Conservation (phyloP, 768 basidiomycete species). For the Mycena galericulata region DNA sequence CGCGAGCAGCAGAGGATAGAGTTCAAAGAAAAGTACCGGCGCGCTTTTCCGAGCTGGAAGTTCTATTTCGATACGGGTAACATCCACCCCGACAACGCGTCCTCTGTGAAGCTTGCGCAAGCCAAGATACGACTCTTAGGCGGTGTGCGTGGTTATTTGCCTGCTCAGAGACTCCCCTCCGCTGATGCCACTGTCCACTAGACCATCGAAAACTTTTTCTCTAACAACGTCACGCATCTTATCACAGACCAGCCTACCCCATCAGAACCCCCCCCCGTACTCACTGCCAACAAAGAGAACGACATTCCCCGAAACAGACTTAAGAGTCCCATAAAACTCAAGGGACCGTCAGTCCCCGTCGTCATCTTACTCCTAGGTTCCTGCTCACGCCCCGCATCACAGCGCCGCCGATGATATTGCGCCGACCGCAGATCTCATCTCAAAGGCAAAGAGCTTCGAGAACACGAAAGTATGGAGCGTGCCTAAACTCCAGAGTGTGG, state of each 20-base stretch:
- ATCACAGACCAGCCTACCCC: constrained; percentile 71
- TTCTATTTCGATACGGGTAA: constrained; percentile 85
- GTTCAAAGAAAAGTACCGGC: constrained; percentile 86
- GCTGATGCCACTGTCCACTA: constrained; percentile 45
- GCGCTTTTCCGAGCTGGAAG: constrained; percentile 84
- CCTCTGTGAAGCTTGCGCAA: constrained; percentile 59
- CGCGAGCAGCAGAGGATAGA: constrained; percentile 71
- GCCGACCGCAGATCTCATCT: constrained; percentile 56
- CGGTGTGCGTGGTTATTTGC: constrained; percentile 69
- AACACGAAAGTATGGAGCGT: constrained; percentile 89
- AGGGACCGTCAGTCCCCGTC: constrained; percentile 62
- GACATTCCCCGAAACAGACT: constrained; percentile 47
- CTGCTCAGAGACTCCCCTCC: constrained; percentile 8
- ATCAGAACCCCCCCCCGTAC: constrained; percentile 45
- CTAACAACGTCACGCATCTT: constrained; percentile 87
- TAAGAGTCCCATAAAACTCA: constrained; percentile 76
- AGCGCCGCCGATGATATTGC: constrained; percentile 45
- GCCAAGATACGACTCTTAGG: constrained; percentile 75
- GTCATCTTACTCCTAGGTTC: background rate
- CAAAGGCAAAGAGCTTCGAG: constrained; percentile 74
- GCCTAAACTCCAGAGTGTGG: constrained; percentile 75
- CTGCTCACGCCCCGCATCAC: constrained; percentile 32
- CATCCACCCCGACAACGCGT: constrained; percentile 53
- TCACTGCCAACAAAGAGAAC: constrained; percentile 75
- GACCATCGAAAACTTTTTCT: constrained; percentile 92